Evolutionary conservation across 768 basidiomycete species (phyloP).

Genomic region (Kwoniella sp.): DNA sequence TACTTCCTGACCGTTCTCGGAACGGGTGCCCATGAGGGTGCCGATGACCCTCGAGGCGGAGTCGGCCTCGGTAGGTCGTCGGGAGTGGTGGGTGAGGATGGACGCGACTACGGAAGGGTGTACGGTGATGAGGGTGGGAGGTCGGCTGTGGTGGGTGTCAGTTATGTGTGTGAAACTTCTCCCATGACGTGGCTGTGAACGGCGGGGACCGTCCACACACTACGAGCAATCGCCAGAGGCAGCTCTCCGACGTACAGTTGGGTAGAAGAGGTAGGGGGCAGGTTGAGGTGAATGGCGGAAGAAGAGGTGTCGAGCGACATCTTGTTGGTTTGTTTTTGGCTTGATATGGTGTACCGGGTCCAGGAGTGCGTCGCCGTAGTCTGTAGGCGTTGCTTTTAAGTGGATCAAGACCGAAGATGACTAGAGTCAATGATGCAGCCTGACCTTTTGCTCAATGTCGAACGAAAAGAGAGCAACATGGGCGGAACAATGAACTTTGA

Average conservation of each 20-base stretch:
- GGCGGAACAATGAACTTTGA: no score
- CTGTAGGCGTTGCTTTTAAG: neutral
- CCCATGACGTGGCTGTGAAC: neutral
- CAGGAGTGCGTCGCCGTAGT: neutral
- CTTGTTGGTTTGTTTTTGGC: slow-evolving; percentile 6
- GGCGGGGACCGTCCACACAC: no score
- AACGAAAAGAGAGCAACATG: neutral
- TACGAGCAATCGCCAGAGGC: no score
- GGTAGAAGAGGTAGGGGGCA: slow-evolving; percentile 38
- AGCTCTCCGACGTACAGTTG: slow-evolving; percentile 30
- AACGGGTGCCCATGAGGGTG: slow-evolving; percentile 81
- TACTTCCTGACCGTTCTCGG: slow-evolving; percentile 58
- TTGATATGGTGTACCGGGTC: no score
- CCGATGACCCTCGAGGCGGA: slow-evolving; percentile 71
- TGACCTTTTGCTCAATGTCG: no score
- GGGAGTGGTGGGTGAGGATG: slow-evolving; percentile 93
- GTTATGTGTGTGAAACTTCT: no score
- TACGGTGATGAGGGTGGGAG: slow-evolving; percentile 58
- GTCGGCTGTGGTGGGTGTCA: slow-evolving; percentile 26
- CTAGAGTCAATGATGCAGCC: no score
- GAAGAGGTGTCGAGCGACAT: slow-evolving; percentile 43
- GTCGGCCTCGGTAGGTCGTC: slow-evolving; percentile 61
- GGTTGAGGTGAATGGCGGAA: slow-evolving; percentile 43
- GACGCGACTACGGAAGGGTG: slow-evolving; percentile 90
- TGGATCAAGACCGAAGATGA: no score